Conservation (phyloP, 2,329 filamentous ascomycete species). For the Dactylellina sp. region DNA sequence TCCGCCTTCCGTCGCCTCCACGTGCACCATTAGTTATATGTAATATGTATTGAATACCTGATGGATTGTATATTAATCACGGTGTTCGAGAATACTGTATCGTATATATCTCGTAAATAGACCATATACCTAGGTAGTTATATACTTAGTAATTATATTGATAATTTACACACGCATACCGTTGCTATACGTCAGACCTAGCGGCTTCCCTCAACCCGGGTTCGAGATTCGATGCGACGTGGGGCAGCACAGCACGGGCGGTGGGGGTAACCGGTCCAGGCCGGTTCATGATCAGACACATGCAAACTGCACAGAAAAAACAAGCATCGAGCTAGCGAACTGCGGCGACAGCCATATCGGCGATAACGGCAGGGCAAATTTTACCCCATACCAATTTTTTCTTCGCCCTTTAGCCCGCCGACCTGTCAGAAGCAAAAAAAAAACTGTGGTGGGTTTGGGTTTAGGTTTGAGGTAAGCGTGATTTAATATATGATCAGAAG, state of each 20-base stretch:
- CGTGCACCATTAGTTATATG: too few species aligned
- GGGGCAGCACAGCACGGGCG: too few species aligned
- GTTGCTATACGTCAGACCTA: too few species aligned
- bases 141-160: too few species aligned
- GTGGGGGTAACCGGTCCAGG: slow-evolving; percentile 32
- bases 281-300: slow-evolving; percentile 16
- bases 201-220: too few species aligned
- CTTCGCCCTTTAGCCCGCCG: slow-evolving; percentile 34
- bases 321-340: slow-evolving; percentile 31
- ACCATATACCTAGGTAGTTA: too few species aligned
- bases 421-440: slow-evolving; percentile 37
- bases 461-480: slow-evolving; percentile 17
- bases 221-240: slow-evolving; percentile 8
- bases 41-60: too few species aligned
- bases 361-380: slow-evolving; percentile 55
- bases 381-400: slow-evolving; percentile 27
- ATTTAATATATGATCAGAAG: not conserved
- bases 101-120: too few species aligned
- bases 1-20: not conserved
- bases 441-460: too few species aligned
- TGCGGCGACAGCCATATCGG: slow-evolving; percentile 51
- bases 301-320: slow-evolving; percentile 13
- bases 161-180: too few species aligned
- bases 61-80: too few species aligned
- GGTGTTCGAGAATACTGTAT: too few species aligned